Evolutionary conservation across 225 moss, liverwort and hornwort species (phyloP).

Genomic region (Sphagnum tenellum): DNA sequence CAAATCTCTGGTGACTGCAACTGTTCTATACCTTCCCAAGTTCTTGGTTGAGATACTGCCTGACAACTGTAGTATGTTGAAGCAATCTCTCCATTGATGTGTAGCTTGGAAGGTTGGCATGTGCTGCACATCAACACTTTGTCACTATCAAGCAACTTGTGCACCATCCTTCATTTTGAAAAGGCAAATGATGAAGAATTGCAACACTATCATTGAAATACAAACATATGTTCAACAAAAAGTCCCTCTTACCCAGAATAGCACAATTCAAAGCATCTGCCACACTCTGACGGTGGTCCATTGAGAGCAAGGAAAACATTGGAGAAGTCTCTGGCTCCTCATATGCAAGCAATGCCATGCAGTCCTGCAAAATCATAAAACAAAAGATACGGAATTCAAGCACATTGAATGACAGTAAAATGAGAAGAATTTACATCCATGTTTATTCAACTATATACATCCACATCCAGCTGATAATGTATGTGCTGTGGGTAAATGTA

Average conservation of each 20-base stretch:
- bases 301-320: constrained; percentile 57
- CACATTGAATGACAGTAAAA: too few species aligned
- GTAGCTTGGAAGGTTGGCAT: constrained; percentile 82
- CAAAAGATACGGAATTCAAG: too few species aligned
- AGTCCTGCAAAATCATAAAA: constrained; percentile 36
- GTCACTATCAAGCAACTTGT: too few species aligned
- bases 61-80: constrained; percentile 72
- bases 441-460: too few species aligned
- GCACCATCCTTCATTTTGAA: too few species aligned
- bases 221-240: too few species aligned
- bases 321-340: constrained; percentile 81
- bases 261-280: constrained; percentile 82
- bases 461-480: too few species aligned
- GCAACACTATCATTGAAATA: too few species aligned
- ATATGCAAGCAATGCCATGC: constrained; percentile 87
- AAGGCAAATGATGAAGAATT: too few species aligned
- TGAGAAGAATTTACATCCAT: too few species aligned
- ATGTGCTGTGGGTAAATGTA: too few species aligned
- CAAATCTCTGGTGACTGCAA: too few species aligned
- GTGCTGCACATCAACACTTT: constrained; percentile 26
- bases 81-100: constrained; percentile 87
- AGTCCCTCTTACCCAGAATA: constrained; percentile 38
- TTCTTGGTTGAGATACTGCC: constrained; percentile 79
- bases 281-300: constrained; percentile 76
- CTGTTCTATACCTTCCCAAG: constrained; percentile 52